Evolutionary conservation across 192 early-diverging fungal genomes (phyloP).

Genomic region (Backusella psychrophila): DNA sequence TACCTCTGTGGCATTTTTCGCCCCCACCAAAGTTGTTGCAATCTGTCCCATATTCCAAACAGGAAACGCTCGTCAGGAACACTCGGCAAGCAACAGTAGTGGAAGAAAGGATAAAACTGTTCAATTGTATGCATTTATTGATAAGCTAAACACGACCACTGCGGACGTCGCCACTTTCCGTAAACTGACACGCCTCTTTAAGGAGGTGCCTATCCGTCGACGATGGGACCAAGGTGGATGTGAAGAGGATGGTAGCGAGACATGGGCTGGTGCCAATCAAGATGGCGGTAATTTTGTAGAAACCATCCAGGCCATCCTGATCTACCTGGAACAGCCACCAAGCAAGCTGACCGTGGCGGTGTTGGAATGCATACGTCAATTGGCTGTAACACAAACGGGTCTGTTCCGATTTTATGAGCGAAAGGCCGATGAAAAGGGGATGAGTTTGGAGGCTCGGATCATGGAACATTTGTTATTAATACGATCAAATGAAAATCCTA

Average conservation of each 20-base stretch:
- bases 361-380: constrained; percentile 23
- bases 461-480: constrained; percentile 9
- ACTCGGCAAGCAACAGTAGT: not conserved
- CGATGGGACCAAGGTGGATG: constrained; percentile 33
- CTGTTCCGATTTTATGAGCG: constrained; percentile 32
- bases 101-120: constrained; percentile 9
- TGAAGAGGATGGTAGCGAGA: constrained; percentile 19
- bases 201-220: constrained; percentile 26
- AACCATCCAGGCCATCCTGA: constrained; percentile 12
- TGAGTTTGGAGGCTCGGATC: constrained; percentile 15
- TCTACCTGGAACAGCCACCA: not conserved
- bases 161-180: constrained; percentile 13
- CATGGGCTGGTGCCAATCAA: constrained; percentile 21
- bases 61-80: not conserved
- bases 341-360: not conserved
- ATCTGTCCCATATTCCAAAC: constrained; percentile 13
- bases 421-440: constrained; percentile 10
- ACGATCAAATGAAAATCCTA: constrained; percentile 17
- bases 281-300: constrained; percentile 37
- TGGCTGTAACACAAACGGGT: constrained; percentile 26
- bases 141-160: not conserved
- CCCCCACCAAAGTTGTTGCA: not conserved
- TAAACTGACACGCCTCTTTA: constrained; percentile 27
- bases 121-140: constrained; percentile 14
- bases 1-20: not conserved